Evolutionary conservation across 2,329 filamentous ascomycete genomes (phyloP), one percentile per base, ranked within the genome.

Genomic region (Cytospora piceae): DNA sequence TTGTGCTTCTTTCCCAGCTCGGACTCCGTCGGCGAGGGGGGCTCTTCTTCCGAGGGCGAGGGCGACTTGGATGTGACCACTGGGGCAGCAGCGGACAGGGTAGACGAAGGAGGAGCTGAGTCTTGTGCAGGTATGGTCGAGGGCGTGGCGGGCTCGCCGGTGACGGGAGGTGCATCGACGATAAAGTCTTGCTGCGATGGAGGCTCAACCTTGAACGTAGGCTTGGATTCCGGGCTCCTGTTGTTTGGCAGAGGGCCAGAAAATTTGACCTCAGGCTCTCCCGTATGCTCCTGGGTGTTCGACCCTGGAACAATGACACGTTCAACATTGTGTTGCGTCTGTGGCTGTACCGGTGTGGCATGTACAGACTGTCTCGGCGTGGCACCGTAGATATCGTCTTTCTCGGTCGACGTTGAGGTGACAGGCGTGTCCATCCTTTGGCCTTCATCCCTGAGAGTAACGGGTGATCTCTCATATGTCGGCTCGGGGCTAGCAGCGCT

Each of bases 351-450:
- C 7, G 66, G 65, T 12, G 61, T 57, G 11, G 49, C 39, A 11
- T 61, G 58, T 3, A 42, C 51, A 2, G 66, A 63, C 15, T 68
- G 66, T 24, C 66, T 52, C 27, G 77, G 76, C 29, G 72, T 74
- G 20, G 76, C 75, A 39, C 74, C 71, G 68, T 79, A 78, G 8
- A 79, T 69, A 62, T 78, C 73, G 9, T 77, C 74, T 24, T 73
- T 71, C 27, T 68, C 69, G 11, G 60, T 57, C 57, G 69, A 56
- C 52, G 69, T 62, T 17, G 69, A 59, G n/a, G 64, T 55, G 31
- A 66, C 51, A 27, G 64, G 58, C 3, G 68, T 63, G 22, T 57
- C 53, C 1, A 55, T 56, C 22, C 63, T 69, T 46, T 58, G 60
- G 32, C 64, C 63, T 11, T 67, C 65, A 32, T 73, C 71, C 20